Evolutionary conservation across 2,329 filamentous ascomycete species (phyloP), one percentile per base, ranked within the genome.

Genomic region (Colletotrichum orchidophilum): DNA sequence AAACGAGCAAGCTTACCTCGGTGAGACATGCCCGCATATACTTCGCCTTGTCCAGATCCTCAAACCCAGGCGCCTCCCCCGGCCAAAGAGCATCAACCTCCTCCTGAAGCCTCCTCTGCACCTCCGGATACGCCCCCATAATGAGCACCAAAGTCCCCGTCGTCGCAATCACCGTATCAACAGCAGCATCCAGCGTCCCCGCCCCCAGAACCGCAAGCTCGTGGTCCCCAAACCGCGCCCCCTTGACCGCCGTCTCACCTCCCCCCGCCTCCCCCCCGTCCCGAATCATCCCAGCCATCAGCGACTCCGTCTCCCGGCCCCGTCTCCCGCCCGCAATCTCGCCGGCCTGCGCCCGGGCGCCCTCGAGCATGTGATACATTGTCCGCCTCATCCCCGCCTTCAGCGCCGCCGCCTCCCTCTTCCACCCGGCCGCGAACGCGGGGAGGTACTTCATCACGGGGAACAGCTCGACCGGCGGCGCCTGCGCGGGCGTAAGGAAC

Each of bases 381-480:
- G 82, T 76, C 21, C 82, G 75, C 1, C 83, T 77, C 7, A 86
- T 81, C 60, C 75, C 74, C 18, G 73, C 70, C 8, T 82, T 82
- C 59, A 81, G 78, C 0, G 75, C 77, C 70, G 83, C 80, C 33
- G 83, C 82, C 15, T 84, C 82, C 21, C 77, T 78, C 74, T 85
- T 87, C 86, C 86, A 87, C 0, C 83, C 82, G 0, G 85, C 84
- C 4, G 87, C 75, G 1, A 77, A 67, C 35, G 80, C 77, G 0
- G 86, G 86, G 0, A 87, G 66, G 57, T 84, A 76, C 52, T 85
- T 84, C 49, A 79, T 61, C 12, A 73, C 63, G 1, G 73, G 73
- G 9, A 79, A 71, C 5, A 78, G 63, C 49, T 78, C 77, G 0
- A 78, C 77, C 0, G 76, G 77, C 1, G 77, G 77, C 13, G 75